Evolutionary conservation across 331 rosid species (phyloP), one percentile per base, ranked within the genome.

Genomic region (Phaseolus coccineus): DNA sequence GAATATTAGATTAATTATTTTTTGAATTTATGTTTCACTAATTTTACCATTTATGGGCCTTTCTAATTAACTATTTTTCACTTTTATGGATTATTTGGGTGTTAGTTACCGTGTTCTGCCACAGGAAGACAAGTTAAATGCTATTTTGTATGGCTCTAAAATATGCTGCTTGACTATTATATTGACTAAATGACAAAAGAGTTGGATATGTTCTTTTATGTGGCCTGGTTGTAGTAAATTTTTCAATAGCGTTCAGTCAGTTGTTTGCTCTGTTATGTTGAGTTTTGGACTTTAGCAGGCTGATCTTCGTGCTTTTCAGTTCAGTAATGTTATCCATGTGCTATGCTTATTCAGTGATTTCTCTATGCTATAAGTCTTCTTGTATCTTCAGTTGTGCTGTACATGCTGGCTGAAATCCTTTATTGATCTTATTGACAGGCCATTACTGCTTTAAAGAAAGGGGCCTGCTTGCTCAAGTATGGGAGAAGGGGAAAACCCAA

Each of bases 401-500:
- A 44, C 71, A 30, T 82, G 62, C 74, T 67, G 82, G 61, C 57
- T 76, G 74, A 78, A 40, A 73, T 79, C 61, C 50, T 71, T 71
- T 85, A 47, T 62, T 89, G 72, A 46, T 82, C 59, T 81, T 85
- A 69, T 27, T 74, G 25, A 82, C 88, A 96, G 99, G 99, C 99
- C 72, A 89, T 96, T 79, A 96, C 97, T 80, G 97, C 99, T 83
- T 82, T 96, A 75, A 96, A 96, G 90, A 96, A 96, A 84, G 98
- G 99, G 83, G 99, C 98, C 51, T 80, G 35, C 91, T 88, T 96
- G 85, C 97, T 96, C 84, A 96, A 96, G 89, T 96, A 96, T 73
- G 99, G 98, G 81, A 93, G 99, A 87, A 91, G 99, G 83, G 99
- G 99, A 71, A 96, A 93, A 83, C 99, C 98, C 84, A 96, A 96